Evolutionary conservation across 441 rosid genomes (phyloP), one percentile per base, ranked within the genome.

Genomic region (Erodium moschatum): DNA sequence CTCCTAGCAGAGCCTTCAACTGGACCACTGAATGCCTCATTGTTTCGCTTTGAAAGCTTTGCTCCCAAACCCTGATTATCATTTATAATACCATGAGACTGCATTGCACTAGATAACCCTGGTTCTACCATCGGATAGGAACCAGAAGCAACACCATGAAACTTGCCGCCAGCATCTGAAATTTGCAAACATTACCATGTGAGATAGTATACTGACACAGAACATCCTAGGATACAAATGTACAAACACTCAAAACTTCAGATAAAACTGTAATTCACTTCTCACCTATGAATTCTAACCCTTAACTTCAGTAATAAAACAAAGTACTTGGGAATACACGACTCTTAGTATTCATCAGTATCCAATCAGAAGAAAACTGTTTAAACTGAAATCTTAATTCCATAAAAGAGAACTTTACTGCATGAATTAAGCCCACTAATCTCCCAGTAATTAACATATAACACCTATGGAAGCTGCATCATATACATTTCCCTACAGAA

Each of bases 131-230:
- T 69, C 6, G 77, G 73, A 73, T 72, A 76, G 29, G 86, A 73
- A 78, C 74, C 78, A 63, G 87, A 75, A 66, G 77, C 64, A 44
- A 63, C 71, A 67, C 80, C 95, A 73, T 81, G 87, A 77, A 76
- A 76, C 78, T 83, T 84, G 74, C 86, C 83, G 72, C 73, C 80
- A 77, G 80, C 75, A 80, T 83, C 91, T 85, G 73, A 76, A 74
- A 56, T 31, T 71, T 68, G 66, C 73, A 54, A 76, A 16, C 31
- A 68, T 74, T 50, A 67, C 64, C 75, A 65, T 61, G 19, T 24
- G 46, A 64, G 72, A 71, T 50, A 69, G 66, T 48, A 60, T 33
- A 62, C 67, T 9, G 48, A 61, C 6, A 1, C 13, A 52, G 29
- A 20, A 74, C 46, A 64, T 64, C 62, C 7, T 52, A 18, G 52